Base-by-base conservation (phyloP, 805 yeast genomes). In the Wickerhamiella vanderwaltii region DNA sequence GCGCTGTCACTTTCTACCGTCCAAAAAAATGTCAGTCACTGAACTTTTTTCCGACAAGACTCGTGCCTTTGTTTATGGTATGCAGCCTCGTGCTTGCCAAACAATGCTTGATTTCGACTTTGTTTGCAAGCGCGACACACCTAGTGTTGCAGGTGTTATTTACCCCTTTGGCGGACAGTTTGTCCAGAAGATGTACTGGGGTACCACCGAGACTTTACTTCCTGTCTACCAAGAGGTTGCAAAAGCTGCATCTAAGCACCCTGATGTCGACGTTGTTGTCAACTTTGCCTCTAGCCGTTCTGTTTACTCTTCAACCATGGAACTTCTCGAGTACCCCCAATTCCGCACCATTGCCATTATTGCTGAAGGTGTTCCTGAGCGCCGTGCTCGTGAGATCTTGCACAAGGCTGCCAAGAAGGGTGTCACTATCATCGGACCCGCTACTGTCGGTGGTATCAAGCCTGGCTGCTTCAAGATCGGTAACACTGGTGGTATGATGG, bases 401-500 rank as follows among this genome's bases (percentile, higher is more conserved):
- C 51, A 54, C 55, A 60, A 56, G 57, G 69, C 70, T 42, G 51
- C 59, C 52, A 57, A 63, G 55, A 62, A 62, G 61, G 68, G 67
- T 29, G 69, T 66, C 45, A 60, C 64, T 52, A 65, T 65, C 55
- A 65, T 65, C 47, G 70, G 70, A 15, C 70, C 70, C 17, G 70
- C 70, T 31, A 65, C 70, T 24, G 70, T 65, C 31, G 70, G 70
- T 41, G 70, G 70, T 18, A 66, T 65, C 61, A 65, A 65, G 62
- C 70, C 70, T 18, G 70, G 70, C 43, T 61, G 67, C 54, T 65
- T 65, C 63, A 65, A 65, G 60, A 63, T 65, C 49, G 70, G 70
- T 33, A 65, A 65, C 66, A 65, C 70, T 35, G 70, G 70, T 39
- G 70, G 70, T 46, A 65, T 65, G 70, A 66, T 65, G 70, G 70